Evolutionary conservation across 345 rosid species (phyloP), one percentile per base, ranked within the genome.

Genomic region (Euclidium syriacum): DNA sequence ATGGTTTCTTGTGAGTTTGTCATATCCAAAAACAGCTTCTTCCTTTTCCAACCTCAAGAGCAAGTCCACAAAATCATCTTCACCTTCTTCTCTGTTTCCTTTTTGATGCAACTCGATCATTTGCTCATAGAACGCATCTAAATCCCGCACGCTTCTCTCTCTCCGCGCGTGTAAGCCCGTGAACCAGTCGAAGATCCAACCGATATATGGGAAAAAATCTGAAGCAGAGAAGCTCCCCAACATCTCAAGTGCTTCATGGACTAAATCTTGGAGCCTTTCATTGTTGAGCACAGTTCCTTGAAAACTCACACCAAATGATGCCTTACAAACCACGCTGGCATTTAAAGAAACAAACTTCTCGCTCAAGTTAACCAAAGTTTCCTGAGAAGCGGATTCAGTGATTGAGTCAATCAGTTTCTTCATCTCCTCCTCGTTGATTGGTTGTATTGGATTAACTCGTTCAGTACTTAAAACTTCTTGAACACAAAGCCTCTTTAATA

Each of bases 71-170:
- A 63, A 70, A 33, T 63, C 63, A 19, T 62, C 70, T 55, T 48
- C 70, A 39, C 53, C 2, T 65, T 61, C 6, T 27, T 52, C 15
- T 64, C 24, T 34, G 10, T 53, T 42, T 71, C 64, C 20, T 49
- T 70, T 66, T 25, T 69, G 55, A 63, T 84, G 94, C 2, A 80
- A 75, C 36, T 57, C 57, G 15, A 86, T 72, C n/a, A 63, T 60
- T 20, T 78, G 68, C 30, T 75, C 62, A 49, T 70, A 79, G 47
- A 71, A 71, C 14, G 59, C 64, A 48, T 71, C 59, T 0, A 71
- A 46, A 49, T 25, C 70, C 17, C 51, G 40, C 58, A 66, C 40
- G 20, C n/a, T 43, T 80, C 81, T 19, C 66, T 10, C 57, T 71
- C 70, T n/a, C 15, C 47, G 65, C 5, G 32, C 22, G 2, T 61